Conservation (phyloP, 306 rosid species). For the Citrullus amarus region DNA sequence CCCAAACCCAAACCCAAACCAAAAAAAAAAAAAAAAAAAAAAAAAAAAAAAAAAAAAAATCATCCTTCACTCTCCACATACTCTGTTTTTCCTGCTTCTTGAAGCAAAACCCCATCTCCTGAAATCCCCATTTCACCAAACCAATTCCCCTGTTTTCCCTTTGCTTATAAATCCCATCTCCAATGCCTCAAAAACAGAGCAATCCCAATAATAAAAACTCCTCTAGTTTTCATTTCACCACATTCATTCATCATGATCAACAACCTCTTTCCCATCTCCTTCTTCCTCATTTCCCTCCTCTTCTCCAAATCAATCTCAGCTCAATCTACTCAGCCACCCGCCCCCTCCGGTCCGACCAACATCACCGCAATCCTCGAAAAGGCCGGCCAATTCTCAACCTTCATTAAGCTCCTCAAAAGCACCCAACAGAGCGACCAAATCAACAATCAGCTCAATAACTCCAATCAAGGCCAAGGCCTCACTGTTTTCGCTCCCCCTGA, state of each 20-base stretch:
- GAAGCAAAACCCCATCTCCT: conserved; percentile 11
- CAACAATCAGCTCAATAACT: conserved; percentile 64
- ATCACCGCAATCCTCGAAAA: conserved; percentile 60
- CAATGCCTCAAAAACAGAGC: background rate
- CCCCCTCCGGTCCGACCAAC: conserved; percentile 61
- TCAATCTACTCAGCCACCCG: conserved; percentile 16
- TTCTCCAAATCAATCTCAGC: background rate
- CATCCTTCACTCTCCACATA: background rate
- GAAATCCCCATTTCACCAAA: conserved; percentile 10
- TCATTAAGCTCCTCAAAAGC: conserved; percentile 50
- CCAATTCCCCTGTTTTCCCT: background rate
- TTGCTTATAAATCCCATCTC: background rate
- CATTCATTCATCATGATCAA: background rate
- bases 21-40: too few species aligned
- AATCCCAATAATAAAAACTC: background rate
- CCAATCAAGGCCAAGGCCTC: conserved; percentile 87
- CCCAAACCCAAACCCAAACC: background rate
- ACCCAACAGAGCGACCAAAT: conserved; percentile 54
- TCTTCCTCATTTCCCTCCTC: background rate
- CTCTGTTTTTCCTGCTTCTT: conserved; percentile 13
- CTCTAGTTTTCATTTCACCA: background rate
- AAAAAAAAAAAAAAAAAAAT: background rate
- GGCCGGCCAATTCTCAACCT: conserved; percentile 82
- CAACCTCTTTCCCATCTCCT: background rate
- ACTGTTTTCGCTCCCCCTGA: conserved; percentile 90